These are phyloP conservation scores for Uronychia setigera DNA, from an alignment of 73 alveolate species.

Conservation along the genomic window DNA sequence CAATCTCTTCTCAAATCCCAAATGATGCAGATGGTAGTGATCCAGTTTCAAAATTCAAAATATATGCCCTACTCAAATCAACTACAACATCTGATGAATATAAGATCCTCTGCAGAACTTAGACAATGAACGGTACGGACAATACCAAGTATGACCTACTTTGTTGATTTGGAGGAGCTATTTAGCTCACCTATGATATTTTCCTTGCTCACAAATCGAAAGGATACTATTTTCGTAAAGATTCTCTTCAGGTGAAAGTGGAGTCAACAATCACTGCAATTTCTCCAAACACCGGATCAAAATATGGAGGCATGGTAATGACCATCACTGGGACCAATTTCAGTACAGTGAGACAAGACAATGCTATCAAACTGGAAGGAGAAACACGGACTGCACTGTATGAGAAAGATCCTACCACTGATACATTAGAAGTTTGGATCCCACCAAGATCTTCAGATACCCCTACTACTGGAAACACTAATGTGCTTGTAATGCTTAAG, in stretches of 20 bases:
- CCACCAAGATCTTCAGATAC: background rate
- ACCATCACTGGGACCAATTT: slow-evolving; percentile 27
- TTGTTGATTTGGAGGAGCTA: background rate
- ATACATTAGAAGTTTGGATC: background rate
- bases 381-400: background rate
- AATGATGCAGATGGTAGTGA: background rate
- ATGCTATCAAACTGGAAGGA: slow-evolving; percentile 18
- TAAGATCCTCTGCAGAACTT: background rate
- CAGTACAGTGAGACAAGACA: slow-evolving; percentile 21
- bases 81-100: background rate
- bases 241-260: background rate
- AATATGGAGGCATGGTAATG: slow-evolving; percentile 32
- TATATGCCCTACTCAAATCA: background rate
- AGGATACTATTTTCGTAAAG: background rate
- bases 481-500: background rate
- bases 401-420: background rate
- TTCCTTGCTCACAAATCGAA: background rate
- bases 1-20: background rate
- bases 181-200: background rate
- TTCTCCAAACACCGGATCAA: slow-evolving; percentile 14
- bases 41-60: background rate
- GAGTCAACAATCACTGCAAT: slow-evolving; percentile 10
- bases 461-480: background rate
- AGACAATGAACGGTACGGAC: background rate
- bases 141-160: background rate